A percentile compares a stretch with the other conserved stretches of the same genome.
Conservation (phyloP, 495 filamentous ascomycete genomes). For the Lepraria neglecta region DNA sequence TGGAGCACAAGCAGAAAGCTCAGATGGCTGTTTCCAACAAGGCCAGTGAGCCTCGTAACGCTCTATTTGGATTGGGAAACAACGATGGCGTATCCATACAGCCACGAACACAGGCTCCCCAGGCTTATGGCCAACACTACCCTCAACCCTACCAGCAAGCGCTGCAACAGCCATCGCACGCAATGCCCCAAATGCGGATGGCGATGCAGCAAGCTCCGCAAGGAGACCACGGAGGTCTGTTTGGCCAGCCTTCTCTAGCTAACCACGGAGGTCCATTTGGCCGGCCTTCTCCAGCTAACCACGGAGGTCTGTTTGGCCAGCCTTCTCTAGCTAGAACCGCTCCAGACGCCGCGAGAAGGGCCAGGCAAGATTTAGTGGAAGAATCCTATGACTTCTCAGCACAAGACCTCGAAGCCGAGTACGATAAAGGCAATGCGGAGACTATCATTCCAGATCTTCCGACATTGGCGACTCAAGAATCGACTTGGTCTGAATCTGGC, state of each 20-base stretch:
- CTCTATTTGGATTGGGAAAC: conserved; percentile 13
- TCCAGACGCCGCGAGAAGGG: no score
- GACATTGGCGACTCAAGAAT: conserved; percentile 31
- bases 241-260: no score
- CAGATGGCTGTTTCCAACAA: neutral
- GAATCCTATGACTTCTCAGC: no score
- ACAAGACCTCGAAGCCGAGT: conserved; percentile 8
- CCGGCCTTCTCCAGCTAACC: no score
- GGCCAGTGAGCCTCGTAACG: conserved; percentile 12
- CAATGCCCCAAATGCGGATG: neutral
- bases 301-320: no score
- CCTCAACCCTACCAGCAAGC: conserved; percentile 4
- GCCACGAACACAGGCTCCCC: neutral
- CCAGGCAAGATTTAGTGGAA: no score
- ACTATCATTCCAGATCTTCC: conserved; percentile 21
- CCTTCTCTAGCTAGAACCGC: no score
- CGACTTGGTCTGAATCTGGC: conserved; percentile 40
- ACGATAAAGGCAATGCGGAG: conserved; percentile 11
- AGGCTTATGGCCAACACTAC: no score
- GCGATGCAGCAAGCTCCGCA: no score
- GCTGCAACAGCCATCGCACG: conserved; percentile 1
- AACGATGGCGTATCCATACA: neutral
- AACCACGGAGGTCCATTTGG: no score
- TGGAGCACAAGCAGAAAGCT: conserved; percentile 1
- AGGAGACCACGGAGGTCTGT: neutral